A percentile compares a stretch with the other conserved stretches of the same genome.
Evolutionary conservation across 1,139 yeast species (phyloP).

Genomic region (Taphrina betulina): DNA sequence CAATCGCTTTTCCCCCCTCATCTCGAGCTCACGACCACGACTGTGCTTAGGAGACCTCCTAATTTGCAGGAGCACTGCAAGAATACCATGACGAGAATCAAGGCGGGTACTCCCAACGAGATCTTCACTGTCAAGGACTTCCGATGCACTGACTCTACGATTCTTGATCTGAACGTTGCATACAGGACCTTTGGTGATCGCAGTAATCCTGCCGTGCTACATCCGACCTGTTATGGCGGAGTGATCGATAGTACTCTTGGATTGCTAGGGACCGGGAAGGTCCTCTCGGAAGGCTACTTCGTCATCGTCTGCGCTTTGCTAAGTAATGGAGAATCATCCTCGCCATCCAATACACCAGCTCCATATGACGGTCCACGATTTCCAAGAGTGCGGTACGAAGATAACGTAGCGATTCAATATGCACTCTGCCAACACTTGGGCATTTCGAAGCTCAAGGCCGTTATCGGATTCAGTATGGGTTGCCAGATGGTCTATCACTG

Average conservation of each 20-base stretch:
- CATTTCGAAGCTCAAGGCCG: neutral
- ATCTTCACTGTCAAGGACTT: neutral
- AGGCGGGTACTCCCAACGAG: neutral
- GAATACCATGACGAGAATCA: neutral
- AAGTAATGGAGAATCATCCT: neutral
- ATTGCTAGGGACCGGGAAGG: neutral
- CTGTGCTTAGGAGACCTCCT: too few relatives aligned
- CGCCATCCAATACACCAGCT: neutral
- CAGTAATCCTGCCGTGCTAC: neutral
- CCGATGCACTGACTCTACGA: neutral
- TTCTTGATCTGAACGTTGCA: neutral
- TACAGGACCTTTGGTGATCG: neutral
- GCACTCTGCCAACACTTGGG: neutral
- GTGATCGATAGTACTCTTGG: neutral
- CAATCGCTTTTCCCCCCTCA: too few relatives aligned
- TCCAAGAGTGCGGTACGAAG: neutral
- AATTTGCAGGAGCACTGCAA: too few relatives aligned
- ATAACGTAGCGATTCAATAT: neutral
- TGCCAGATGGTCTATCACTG: neutral
- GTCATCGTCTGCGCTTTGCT: neutral
- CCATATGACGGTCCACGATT: neutral
- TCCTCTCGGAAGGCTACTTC: neutral
- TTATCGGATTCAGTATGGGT: neutral
- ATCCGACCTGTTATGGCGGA: neutral
- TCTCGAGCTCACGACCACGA: too few relatives aligned